Evolutionary conservation across 1,139 yeast species (phyloP).

Genomic region (Casaregolazyma lundiana): DNA sequence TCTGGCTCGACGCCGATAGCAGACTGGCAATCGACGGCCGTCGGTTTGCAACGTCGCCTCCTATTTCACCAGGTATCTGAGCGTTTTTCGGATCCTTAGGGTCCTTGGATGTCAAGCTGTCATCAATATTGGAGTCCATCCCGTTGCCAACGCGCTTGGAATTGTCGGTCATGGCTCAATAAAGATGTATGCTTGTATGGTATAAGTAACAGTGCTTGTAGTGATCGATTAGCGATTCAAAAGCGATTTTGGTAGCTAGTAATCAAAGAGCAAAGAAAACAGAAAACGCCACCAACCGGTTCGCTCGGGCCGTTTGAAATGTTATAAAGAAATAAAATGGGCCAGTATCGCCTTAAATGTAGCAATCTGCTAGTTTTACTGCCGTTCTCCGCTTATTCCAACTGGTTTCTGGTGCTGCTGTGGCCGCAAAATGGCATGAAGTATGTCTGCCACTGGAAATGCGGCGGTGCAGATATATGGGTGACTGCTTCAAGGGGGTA

Average conservation of each 20-base stretch:
- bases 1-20: constrained; percentile 18
- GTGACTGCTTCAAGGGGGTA: constrained; percentile 8
- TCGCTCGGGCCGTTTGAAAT: not conserved
- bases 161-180: constrained; percentile 2
- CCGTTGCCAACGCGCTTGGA: constrained; percentile 5
- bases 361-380: not conserved
- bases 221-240: not conserved
- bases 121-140: constrained; percentile 8
- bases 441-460: constrained; percentile 13
- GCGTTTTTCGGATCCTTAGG: not conserved
- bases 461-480: constrained; percentile 12
- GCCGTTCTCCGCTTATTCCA: not conserved
- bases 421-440: constrained; percentile 11
- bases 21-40: constrained; percentile 20
- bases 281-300: not conserved
- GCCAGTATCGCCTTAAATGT: not conserved
- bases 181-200: not conserved
- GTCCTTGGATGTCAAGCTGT: constrained; percentile 4
- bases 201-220: not conserved
- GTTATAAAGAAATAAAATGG: not conserved
- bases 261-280: not conserved
- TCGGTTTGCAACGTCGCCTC: constrained; percentile 14
- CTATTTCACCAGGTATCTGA: constrained; percentile 5
- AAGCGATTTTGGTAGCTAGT: not conserved
- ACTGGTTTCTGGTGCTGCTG: not conserved